Base-by-base conservation (phyloP, 495 filamentous ascomycete genomes). In the Collariella sp. region DNA sequence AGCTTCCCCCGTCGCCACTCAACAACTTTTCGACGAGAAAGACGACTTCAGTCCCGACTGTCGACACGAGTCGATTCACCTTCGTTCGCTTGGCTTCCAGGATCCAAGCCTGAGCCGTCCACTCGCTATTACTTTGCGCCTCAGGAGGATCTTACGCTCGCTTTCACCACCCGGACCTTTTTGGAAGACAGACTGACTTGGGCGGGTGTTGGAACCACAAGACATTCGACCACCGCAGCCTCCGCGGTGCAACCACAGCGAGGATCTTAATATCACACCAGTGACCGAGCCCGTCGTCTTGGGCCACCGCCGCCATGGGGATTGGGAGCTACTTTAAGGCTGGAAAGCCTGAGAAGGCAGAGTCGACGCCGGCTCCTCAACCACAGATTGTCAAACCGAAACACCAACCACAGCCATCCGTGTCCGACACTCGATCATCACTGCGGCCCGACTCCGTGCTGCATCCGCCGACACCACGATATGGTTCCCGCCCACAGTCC, bases 271-370 rank as follows among this genome's bases (percentile, higher is more conserved):
- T 24, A 38, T 33, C 31, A 45, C 43, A 40, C 15, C 46, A 42
- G 45, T 31, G 41, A 41, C 24, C 18, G 48, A 33, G 40, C 52
- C 35, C 31, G 42, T 36, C 35, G 52, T 5, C 41, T 47, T 33
- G 39, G 56, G 46, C 29, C 31, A 57, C 43, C 59, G 52, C 54
- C 54, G 62, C 56, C 38, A 86, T 86, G 83, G 82, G 82, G 26
- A 55, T 86, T 43, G 72, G 66, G 42, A 77, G 67, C 61, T 85
- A 84, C 54, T 84, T 86, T 74, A 82, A 77, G 67, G 70, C 74
- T 10, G 67, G 74, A 42, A 73, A 75, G 68, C 70, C 73, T 0
- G 42, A 61, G n/a, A 29, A 63, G 36, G 38, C 56, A 19, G 46
- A 46, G 50, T 23, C 33, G 52, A 55, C 23, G 3, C 45, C 23